Base-by-base conservation (phyloP, 495 filamentous ascomycete species). In the Astrothelium subdiscretum region DNA sequence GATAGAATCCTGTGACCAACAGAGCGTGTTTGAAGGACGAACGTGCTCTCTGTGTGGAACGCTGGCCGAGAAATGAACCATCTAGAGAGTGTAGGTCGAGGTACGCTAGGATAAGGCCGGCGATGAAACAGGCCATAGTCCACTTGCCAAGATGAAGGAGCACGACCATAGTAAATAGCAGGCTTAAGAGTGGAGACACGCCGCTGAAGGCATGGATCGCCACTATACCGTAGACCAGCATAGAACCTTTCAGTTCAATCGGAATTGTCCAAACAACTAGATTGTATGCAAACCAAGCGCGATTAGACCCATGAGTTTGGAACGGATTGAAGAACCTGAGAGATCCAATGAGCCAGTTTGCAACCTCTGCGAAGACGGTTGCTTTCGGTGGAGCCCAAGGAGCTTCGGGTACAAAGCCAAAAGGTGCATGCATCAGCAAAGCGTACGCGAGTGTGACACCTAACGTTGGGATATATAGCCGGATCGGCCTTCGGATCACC, bases 231-330 rank as follows among this genome's bases (percentile, higher is more conserved):
- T 62, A 68, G 35, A 68, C 27, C 31, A 61, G 24, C 40, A 68
- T 66, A 13, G 66, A 68, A 15, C 66, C 64, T 38, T 57, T 31
- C 38, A 68, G 31, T 35, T 68, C 66, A n/a, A 66, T 48, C 13
- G 66, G 66, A n/a, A 68, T 59, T 11, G 66, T 63, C 64, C 66
- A 68, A 29, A 52, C 35, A 40, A 66, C 64, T 60, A 57, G 75
- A 62, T 69, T 71, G 68, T 68, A 77, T 71, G 72, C 77, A 75
- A 68, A 79, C 68, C 73, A 81, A 63, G 72, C 79, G 69, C 74
- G 74, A 18, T 73, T 75, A 15, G 52, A 54, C 4, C 63, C 63
- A 38, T 57, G 63, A 5, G 27, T 62, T n/a, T 43, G 32, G 32
- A 65, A 63, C 3, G 63, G 63, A 31, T 65, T 65, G 13, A 65